A percentile compares a stretch with the other conserved stretches of the same genome.
Evolutionary conservation across 2,329 filamentous ascomycete species (phyloP).

Genomic region (Diplodia mutila): DNA sequence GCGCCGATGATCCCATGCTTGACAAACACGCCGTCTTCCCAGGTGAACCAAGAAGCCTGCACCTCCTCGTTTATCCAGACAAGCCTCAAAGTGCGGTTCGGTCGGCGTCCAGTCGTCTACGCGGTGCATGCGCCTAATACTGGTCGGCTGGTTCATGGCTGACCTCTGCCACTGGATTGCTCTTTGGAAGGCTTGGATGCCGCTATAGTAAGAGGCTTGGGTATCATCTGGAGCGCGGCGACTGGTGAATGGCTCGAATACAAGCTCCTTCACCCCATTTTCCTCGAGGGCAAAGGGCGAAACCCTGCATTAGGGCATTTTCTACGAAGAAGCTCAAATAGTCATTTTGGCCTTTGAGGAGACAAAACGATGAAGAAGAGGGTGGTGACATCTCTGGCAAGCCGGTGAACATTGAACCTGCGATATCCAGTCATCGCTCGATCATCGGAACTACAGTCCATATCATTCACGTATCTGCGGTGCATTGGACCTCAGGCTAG

Average conservation of each 20-base stretch:
- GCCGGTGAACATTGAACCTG: not conserved
- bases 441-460: too few relatives aligned
- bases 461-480: too few relatives aligned
- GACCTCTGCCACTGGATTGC: not conserved
- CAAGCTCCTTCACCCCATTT: not conserved
- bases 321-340: not conserved
- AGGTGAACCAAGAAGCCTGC: too few relatives aligned
- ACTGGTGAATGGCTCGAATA: not conserved
- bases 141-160: not conserved
- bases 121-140: not conserved
- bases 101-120: not conserved
- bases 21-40: too few relatives aligned
- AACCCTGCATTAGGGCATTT: not conserved
- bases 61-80: too few relatives aligned
- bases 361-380: not conserved
- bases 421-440: too few relatives aligned
- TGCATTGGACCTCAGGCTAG: too few relatives aligned
- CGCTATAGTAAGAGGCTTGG: not conserved
- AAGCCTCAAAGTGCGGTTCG: not conserved
- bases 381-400: not conserved
- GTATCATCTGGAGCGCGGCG: not conserved
- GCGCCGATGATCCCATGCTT: too few relatives aligned
- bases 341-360: not conserved
- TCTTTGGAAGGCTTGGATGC: not conserved
- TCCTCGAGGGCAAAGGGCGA: not conserved